Percentiles rank a stretch among this genome's conserved stretches.
These are phyloP conservation scores for Flaveria sonorensis DNA, from an alignment of 129 eudicot genomes.

Conservation along the genomic window DNA sequence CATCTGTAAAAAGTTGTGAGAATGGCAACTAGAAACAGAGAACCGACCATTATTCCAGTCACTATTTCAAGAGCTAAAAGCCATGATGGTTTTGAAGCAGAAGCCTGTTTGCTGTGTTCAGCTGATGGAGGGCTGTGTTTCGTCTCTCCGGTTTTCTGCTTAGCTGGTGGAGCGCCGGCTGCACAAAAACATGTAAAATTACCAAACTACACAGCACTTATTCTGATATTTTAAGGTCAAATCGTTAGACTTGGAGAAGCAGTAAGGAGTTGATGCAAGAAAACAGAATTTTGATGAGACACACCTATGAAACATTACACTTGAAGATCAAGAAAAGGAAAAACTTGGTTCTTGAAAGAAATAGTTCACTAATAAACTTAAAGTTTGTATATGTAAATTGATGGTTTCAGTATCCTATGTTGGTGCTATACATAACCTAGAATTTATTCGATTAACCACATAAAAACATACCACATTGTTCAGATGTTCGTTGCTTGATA, in stretches of 20 bases:
- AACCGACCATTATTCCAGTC: slow-evolving; percentile 71
- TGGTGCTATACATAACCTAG: neutral
- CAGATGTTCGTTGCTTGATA: slow-evolving; percentile 64
- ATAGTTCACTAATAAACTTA: neutral
- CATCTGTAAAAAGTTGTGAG: slow-evolving; percentile 51
- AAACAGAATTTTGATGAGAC: too few relatives aligned
- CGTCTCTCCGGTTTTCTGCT: slow-evolving; percentile 43
- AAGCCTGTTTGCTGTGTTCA: slow-evolving; percentile 39
- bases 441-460: neutral
- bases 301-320: neutral
- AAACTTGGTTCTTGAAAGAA: neutral
- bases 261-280: too few relatives aligned
- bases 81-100: slow-evolving; percentile 73
- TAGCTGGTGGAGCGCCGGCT: slow-evolving; percentile 52
- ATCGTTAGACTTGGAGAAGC: too few relatives aligned
- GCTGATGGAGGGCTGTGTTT: slow-evolving; percentile 52
- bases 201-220: slow-evolving; percentile 5
- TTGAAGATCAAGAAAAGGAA: neutral
- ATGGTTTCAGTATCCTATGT: neutral
- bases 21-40: slow-evolving; percentile 57
- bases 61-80: slow-evolving; percentile 68
- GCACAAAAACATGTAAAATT: slow-evolving; percentile 21
- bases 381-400: neutral
- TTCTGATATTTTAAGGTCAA: too few relatives aligned
- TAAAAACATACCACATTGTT: slow-evolving; percentile 70